Percentiles rank a stretch among this genome's conserved stretches.
These are phyloP conservation scores for Coemansia sp. DNA, from an alignment of 192 early-diverging fungal genomes.

Conservation along the genomic window DNA sequence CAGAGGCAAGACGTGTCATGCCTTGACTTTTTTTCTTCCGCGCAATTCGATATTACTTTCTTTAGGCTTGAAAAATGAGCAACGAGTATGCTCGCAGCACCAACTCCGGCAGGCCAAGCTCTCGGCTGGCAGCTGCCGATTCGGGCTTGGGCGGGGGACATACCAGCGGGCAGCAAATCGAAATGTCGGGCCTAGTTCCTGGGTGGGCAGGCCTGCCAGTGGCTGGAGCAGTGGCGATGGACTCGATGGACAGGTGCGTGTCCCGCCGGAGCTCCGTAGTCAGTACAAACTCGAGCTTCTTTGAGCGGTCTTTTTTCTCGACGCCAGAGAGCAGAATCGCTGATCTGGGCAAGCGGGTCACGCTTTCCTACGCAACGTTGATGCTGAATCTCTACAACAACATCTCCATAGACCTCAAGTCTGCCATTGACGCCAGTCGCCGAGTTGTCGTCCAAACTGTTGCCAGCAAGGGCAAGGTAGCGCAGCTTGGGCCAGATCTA, in stretches of 20 bases:
- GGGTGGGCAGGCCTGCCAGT: not conserved
- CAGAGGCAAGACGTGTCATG: too few relatives aligned
- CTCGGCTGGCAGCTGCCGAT: not conserved
- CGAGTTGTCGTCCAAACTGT: constrained; percentile 41
- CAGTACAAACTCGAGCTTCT: constrained; percentile 52
- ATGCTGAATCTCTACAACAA: constrained; percentile 53
- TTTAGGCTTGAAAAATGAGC: not conserved
- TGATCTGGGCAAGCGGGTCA: constrained; percentile 36
- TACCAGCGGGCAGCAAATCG: not conserved
- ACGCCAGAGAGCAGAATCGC: constrained; percentile 45
- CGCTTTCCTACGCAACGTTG: constrained; percentile 45
- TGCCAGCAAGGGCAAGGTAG: constrained; percentile 20
- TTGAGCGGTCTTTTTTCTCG: constrained; percentile 51
- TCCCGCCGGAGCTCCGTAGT: constrained; percentile 50
- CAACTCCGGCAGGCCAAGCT: not conserved
- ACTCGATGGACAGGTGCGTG: constrained; percentile 22
- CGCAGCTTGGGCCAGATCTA: constrained; percentile 29
- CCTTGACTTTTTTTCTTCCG: too few relatives aligned
- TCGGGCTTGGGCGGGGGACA: not conserved
- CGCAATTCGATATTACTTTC: not conserved
- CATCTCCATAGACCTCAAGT: constrained; percentile 41
- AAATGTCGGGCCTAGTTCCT: not conserved
- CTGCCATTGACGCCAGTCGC: constrained; percentile 34
- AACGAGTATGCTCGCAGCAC: not conserved
- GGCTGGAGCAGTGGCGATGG: not conserved